These are phyloP conservation scores for Apiospora arundinis DNA, from an alignment of 2,329 filamentous ascomycete species.

Conservation along the genomic window DNA sequence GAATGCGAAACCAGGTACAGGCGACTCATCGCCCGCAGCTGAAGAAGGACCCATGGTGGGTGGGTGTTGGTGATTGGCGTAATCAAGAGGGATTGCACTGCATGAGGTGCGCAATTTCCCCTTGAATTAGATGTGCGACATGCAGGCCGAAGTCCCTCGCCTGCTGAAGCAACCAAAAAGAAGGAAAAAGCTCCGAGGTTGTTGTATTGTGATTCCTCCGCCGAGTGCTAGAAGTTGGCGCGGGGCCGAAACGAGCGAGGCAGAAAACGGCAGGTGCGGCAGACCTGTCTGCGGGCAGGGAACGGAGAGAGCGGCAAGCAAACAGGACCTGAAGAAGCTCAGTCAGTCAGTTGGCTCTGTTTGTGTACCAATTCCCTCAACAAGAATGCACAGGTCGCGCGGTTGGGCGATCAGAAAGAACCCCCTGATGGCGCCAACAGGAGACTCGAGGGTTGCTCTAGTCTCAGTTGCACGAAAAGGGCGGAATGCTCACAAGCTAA, in stretches of 20 bases:
- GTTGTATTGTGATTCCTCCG: neutral
- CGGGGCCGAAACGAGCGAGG: slow-evolving; percentile 7
- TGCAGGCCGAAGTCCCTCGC: slow-evolving; percentile 31
- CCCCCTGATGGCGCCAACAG: neutral
- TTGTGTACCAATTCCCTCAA: slow-evolving; percentile 1
- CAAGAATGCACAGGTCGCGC: slow-evolving; percentile 18
- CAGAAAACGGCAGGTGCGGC: slow-evolving; percentile 19
- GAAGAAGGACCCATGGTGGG: slow-evolving; percentile 51
- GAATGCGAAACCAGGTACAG: slow-evolving; percentile 23
- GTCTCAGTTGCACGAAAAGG: slow-evolving; percentile 14
- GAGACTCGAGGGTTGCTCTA: slow-evolving; percentile 5
- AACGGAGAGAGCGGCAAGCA: slow-evolving; percentile 2
- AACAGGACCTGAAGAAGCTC: neutral
- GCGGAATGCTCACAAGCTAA: slow-evolving; percentile 4
- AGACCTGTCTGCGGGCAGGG: slow-evolving; percentile 27
- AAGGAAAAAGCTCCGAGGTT: neutral
- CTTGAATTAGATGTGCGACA: slow-evolving; percentile 37
- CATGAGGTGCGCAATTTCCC: slow-evolving; percentile 36
- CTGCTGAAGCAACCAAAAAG: slow-evolving; percentile 12
- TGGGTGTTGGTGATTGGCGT: slow-evolving; percentile 27
- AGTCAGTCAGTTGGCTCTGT: slow-evolving; percentile 7
- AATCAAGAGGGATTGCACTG: slow-evolving; percentile 30
- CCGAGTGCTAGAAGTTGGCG: neutral
- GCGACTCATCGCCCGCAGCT: slow-evolving; percentile 45
- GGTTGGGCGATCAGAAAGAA: neutral